Evolutionary conservation across 2,329 filamentous ascomycete genomes (phyloP).

Genomic region (Alternaria consortialis): DNA sequence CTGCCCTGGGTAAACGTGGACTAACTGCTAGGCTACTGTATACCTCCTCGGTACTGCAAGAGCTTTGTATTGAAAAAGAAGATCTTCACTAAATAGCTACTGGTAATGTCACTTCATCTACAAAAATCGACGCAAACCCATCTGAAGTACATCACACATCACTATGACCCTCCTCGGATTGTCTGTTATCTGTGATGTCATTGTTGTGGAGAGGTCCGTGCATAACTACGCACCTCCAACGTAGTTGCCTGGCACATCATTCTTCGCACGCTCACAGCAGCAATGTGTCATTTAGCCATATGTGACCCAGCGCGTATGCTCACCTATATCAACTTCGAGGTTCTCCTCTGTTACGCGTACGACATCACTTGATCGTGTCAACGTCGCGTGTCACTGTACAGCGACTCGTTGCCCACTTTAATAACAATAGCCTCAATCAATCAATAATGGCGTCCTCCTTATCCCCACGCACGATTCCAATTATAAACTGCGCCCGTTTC

Average conservation of each 20-base stretch:
- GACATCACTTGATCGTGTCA: not conserved
- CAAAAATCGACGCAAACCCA: too few species aligned
- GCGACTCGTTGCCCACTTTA: not conserved
- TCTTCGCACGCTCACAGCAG: not conserved
- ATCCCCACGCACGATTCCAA: not conserved
- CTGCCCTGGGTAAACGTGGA: not conserved
- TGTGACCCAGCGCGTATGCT: not conserved
- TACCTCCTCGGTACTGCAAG: too few species aligned
- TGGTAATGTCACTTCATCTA: too few species aligned
- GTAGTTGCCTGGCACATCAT: not conserved
- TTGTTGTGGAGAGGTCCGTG: constrained; percentile 3
- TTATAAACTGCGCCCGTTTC: constrained; percentile 39
- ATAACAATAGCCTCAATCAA: not conserved
- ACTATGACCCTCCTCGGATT: not conserved
- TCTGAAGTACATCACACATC: too few species aligned
- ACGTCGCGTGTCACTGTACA: not conserved
- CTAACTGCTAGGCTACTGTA: too few species aligned
- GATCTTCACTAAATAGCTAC: too few species aligned
- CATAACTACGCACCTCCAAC: not conserved
- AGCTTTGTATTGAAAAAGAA: too few species aligned
- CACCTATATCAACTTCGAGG: not conserved
- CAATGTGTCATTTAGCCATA: not conserved
- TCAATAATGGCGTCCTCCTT: not conserved
- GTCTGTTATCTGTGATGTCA: constrained; percentile 1
- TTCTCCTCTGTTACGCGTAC: not conserved